These are phyloP conservation scores for Verticillium alfalfae DNA, from an alignment of 2,329 filamentous ascomycete species.

Conservation along the genomic window DNA sequence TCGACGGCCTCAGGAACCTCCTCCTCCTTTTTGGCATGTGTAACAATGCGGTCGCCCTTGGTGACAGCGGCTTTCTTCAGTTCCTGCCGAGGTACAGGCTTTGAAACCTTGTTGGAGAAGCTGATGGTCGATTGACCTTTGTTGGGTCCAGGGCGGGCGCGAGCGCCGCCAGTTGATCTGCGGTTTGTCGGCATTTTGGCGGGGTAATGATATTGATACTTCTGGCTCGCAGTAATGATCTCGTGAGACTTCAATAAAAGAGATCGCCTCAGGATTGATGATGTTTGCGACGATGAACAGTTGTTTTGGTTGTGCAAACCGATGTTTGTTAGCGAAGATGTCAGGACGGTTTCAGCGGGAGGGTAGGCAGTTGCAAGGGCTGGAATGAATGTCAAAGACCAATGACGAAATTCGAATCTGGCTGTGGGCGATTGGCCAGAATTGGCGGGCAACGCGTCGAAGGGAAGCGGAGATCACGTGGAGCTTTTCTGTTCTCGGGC, in stretches of 20 bases:
- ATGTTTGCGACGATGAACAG: background rate
- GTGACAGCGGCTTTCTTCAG: slow-evolving; percentile 36
- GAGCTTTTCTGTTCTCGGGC: slow-evolving; percentile 12
- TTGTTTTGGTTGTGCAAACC: background rate
- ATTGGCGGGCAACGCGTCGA: slow-evolving; percentile 52
- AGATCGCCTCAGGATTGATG: background rate
- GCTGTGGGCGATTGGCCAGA: background rate
- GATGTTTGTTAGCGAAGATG: background rate
- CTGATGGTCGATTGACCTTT: slow-evolving; percentile 51
- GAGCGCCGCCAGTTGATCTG: slow-evolving; percentile 36
- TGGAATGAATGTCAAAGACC: background rate
- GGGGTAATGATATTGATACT: background rate
- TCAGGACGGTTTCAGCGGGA: background rate
- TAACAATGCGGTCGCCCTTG: slow-evolving; percentile 16
- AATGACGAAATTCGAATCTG: slow-evolving; percentile 11
- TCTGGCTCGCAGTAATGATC: slow-evolving; percentile 4
- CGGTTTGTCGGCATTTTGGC: slow-evolving; percentile 42
- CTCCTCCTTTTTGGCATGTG: slow-evolving; percentile 23
- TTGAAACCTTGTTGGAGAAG: slow-evolving; percentile 53
- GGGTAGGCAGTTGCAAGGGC: background rate
- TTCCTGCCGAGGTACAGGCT: slow-evolving; percentile 38
- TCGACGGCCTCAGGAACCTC: slow-evolving; percentile 11
- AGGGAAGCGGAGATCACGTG: slow-evolving; percentile 46
- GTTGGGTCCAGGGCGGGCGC: slow-evolving; percentile 25
- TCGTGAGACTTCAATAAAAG: background rate